Percentiles rank a stretch among this genome's conserved stretches.
These are phyloP conservation scores for Sclerotinia borealis DNA, from an alignment of 2,329 filamentous ascomycete species.

Conservation along the genomic window DNA sequence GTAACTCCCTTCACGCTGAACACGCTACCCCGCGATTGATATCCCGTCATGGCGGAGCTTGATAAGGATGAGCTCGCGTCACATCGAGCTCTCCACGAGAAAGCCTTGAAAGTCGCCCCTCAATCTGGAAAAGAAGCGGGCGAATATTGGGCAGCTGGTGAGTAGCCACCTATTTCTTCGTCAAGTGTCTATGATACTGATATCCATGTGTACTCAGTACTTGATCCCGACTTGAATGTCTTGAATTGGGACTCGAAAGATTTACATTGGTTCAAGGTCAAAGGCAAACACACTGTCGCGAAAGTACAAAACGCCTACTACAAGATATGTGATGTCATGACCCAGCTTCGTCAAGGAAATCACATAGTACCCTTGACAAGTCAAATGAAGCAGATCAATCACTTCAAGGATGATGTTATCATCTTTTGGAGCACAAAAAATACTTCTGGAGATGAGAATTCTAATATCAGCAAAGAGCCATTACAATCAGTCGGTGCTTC, in stretches of 20 bases:
- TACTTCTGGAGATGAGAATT: background rate
- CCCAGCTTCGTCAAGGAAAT: conserved; percentile 2
- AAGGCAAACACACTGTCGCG: conserved; percentile 10
- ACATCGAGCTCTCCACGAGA: background rate
- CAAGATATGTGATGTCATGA: background rate
- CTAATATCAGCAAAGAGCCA: background rate
- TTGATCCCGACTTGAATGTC: background rate
- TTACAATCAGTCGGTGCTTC: background rate
- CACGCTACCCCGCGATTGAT: background rate
- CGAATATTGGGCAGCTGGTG: conserved; percentile 9
- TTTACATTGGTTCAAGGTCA: conserved; percentile 12
- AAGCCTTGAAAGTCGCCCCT: background rate
- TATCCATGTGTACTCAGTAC: background rate
- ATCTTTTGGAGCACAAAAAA: conserved; percentile 1
- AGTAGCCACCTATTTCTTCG: background rate
- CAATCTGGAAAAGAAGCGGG: background rate
- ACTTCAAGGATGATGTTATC: conserved; percentile 4
- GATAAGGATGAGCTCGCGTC: background rate
- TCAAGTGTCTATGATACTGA: background rate
- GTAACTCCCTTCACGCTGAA: background rate
- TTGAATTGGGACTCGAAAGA: background rate
- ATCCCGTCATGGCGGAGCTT: background rate
- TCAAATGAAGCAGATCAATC: conserved; percentile 1
- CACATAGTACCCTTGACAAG: background rate
- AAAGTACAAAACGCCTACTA: conserved; percentile 5